A percentile compares a stretch with the other conserved stretches of the same genome.
phyloP scores from a whole-genome alignment of 2,329 filamentous ascomycete genomes.

The Cordyceps tenuipes region DNA sequence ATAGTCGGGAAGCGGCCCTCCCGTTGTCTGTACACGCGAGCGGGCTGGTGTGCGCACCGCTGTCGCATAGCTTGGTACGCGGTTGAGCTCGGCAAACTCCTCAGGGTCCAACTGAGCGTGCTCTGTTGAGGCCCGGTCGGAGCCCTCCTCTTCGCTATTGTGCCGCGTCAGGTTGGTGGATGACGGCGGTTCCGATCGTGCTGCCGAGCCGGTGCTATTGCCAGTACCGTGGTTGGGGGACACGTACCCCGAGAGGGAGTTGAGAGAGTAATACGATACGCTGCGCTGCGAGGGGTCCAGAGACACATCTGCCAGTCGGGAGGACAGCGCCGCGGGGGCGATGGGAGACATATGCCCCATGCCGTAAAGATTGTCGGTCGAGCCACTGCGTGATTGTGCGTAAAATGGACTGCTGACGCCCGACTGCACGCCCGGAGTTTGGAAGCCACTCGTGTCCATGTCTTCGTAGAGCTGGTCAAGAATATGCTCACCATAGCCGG shows the following conservation, averaged over 20 bases:
- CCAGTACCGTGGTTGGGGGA: conserved; percentile 30
- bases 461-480: conserved; percentile 88
- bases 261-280: conserved; percentile 37
- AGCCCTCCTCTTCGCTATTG: conserved; percentile 43
- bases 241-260: conserved; percentile 35
- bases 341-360: conserved; percentile 25
- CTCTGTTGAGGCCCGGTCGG: conserved; percentile 47
- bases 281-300: conserved; percentile 39
- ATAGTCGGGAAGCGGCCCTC: conserved; percentile 56
- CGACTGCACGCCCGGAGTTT: conserved; percentile 59
- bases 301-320: conserved; percentile 61
- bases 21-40: conserved; percentile 40
- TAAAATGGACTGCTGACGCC: conserved; percentile 77
- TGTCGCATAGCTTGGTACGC: conserved; percentile 70
- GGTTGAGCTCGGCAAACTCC: conserved; percentile 57
- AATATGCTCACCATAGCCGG: conserved; percentile 81
- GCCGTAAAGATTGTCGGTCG: conserved; percentile 68
- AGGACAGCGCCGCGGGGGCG: conserved; percentile 49
- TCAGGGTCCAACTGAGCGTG: conserved; percentile 49
- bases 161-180: conserved; percentile 44
- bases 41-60: conserved; percentile 59
- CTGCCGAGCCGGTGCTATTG: conserved; percentile 9
- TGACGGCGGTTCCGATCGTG: conserved; percentile 34
- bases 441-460: conserved; percentile 71
- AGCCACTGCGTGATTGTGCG: conserved; percentile 63